phyloP scores from a whole-genome alignment of 1,139 yeast species.

The Saccharomyces hybrid region DNA sequence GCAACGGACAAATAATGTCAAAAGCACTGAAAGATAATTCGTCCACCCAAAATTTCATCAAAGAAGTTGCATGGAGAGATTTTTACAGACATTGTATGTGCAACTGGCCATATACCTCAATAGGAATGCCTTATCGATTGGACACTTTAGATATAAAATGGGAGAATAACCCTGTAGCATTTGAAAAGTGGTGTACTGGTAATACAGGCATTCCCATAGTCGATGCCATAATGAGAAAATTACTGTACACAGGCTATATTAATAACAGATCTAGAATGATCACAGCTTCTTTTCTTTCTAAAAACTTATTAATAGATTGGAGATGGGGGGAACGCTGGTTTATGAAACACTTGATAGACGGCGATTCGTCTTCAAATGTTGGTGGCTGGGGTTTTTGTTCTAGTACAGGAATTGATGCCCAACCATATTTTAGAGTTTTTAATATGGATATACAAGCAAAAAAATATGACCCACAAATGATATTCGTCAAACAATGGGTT shows the following conservation, averaged over 20 bases:
- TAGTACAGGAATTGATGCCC: slow-evolving; percentile 46
- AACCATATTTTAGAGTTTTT: slow-evolving; percentile 50
- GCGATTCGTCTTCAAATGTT: slow-evolving; percentile 47
- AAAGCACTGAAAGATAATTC: slow-evolving; percentile 20
- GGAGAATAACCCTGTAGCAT: slow-evolving; percentile 37
- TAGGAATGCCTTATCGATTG: slow-evolving; percentile 44
- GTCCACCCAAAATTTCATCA: slow-evolving; percentile 39
- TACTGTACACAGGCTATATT: slow-evolving; percentile 44
- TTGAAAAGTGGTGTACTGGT: slow-evolving; percentile 45
- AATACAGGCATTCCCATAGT: slow-evolving; percentile 49
- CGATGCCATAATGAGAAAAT: slow-evolving; percentile 51
- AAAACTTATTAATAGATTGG: slow-evolving; percentile 48
- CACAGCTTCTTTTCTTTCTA: slow-evolving; percentile 45
- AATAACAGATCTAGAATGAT: slow-evolving; percentile 50
- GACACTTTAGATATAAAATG: slow-evolving; percentile 37
- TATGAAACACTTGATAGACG: slow-evolving; percentile 42
- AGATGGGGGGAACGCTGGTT: slow-evolving; percentile 49
- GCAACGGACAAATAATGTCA: not conserved
- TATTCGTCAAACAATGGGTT: slow-evolving; percentile 43
- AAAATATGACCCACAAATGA: slow-evolving; percentile 42
- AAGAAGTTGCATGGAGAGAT: slow-evolving; percentile 54
- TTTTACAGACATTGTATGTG: slow-evolving; percentile 45
- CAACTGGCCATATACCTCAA: slow-evolving; percentile 45
- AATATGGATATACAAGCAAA: slow-evolving; percentile 47
- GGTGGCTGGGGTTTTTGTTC: slow-evolving; percentile 55